phyloP scores from a whole-genome alignment of 305 asterid species.

The Salvia sclarea region DNA sequence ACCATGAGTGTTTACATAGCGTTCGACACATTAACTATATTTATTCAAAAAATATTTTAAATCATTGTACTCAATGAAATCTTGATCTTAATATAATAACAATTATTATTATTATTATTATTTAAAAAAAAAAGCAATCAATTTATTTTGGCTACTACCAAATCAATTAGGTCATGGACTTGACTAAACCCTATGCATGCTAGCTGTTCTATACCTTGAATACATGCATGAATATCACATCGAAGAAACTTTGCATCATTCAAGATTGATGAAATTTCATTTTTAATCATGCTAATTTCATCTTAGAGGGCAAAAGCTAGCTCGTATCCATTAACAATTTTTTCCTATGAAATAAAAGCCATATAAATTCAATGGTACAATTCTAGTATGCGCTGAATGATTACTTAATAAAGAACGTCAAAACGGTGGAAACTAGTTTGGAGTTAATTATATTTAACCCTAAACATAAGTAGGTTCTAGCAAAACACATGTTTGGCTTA shows the following conservation, averaged over 20 bases:
- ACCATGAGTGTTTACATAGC: no score
- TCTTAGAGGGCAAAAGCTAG: not conserved
- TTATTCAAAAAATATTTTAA: no score
- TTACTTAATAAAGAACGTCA: not conserved
- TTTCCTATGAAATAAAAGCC: not conserved
- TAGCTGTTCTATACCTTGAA: not conserved
- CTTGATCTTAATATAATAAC: no score
- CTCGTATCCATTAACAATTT: not conserved
- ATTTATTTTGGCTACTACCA: not conserved
- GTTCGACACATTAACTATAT: no score
- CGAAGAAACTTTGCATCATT: slow-evolving; percentile 2
- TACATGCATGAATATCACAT: not conserved
- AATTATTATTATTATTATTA: no score
- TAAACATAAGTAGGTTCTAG: not conserved
- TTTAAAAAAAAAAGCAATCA: no score
- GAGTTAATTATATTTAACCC: not conserved
- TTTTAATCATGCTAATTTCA: slow-evolving; percentile 7
- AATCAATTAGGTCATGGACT: slow-evolving; percentile 24
- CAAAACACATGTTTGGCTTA: not conserved
- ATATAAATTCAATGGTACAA: not conserved
- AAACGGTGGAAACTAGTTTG: slow-evolving; percentile 1
- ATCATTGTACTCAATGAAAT: no score
- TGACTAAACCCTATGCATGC: slow-evolving; percentile 17
- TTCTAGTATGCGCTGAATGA: not conserved
- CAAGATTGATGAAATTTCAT: not conserved